Conservation (phyloP, 148 eudicot genomes). For the Vaccinium myrtillus region DNA sequence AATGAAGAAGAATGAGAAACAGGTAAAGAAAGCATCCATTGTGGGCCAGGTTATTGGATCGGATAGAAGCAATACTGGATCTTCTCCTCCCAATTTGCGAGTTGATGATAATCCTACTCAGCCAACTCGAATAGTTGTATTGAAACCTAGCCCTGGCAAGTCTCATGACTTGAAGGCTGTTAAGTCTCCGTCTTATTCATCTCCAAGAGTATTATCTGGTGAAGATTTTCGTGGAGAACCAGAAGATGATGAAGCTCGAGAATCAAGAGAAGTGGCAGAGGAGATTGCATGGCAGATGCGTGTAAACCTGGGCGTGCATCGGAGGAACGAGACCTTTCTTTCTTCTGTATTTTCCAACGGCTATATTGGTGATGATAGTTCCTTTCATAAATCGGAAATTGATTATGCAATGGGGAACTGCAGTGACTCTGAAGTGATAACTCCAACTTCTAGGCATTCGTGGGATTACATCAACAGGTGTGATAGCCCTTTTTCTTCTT, state of each 20-base stretch:
- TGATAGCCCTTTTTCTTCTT: conserved; percentile 63
- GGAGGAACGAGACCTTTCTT: conserved; percentile 64
- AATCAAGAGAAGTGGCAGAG: conserved; percentile 72
- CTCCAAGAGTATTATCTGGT: conserved; percentile 42
- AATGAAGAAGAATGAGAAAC: conserved; percentile 43
- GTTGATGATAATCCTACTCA: conserved; percentile 51
- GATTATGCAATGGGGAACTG: conserved; percentile 60
- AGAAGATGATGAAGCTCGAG: conserved; percentile 53
- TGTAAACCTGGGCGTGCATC: conserved; percentile 54
- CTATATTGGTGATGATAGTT: conserved; percentile 86
- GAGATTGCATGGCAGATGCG: conserved; percentile 66
- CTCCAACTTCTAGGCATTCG: conserved; percentile 81
- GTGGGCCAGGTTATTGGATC: conserved; percentile 38
- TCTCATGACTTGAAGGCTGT: conserved; percentile 43
- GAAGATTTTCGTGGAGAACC: conserved; percentile 40
- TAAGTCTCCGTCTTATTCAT: conserved; percentile 50
- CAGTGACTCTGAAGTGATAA: conserved; percentile 78
- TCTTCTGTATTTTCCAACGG: conserved; percentile 83
- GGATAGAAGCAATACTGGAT: conserved; percentile 42
- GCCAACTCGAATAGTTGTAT: conserved; percentile 84
- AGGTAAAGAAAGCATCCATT: conserved; percentile 35
- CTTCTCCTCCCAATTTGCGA: conserved; percentile 52
- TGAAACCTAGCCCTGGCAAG: conserved; percentile 72
- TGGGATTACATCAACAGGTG: conserved; percentile 81
- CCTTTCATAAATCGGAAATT: conserved; percentile 68